Percentiles rank a stretch among this genome's conserved stretches.
Evolutionary conservation across 2,329 filamentous ascomycete genomes (phyloP).

Genomic region (Gnomoniopsis sp.): DNA sequence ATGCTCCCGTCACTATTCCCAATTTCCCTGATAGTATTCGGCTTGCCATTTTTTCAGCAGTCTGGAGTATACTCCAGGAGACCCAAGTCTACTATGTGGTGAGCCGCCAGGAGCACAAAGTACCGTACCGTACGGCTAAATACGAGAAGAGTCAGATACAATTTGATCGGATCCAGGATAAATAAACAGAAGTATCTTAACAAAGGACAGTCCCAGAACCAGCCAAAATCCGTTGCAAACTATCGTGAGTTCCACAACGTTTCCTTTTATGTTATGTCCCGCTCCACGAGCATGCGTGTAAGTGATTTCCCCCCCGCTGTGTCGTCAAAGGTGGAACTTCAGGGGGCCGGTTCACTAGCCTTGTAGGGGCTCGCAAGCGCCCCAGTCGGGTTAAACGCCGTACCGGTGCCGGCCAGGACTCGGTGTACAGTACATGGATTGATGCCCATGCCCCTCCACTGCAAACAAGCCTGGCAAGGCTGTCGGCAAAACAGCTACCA

Average conservation of each 20-base stretch:
- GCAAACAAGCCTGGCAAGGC: background rate
- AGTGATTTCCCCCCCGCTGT: background rate
- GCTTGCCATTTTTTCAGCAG: constrained; percentile 12
- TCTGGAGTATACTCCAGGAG: background rate
- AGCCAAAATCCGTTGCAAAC: background rate
- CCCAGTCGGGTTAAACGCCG: constrained; percentile 18
- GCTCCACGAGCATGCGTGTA: constrained; percentile 1
- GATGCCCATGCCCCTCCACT: background rate
- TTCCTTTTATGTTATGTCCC: constrained; percentile 1
- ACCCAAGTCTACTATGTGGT: no score
- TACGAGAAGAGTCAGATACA: background rate
- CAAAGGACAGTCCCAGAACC: background rate
- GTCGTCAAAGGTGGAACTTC: background rate
- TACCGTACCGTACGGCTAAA: no score
- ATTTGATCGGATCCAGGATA: background rate
- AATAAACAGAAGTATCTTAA: background rate
- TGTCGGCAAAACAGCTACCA: background rate
- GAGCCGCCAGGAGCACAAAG: no score
- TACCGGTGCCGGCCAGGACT: constrained; percentile 3
- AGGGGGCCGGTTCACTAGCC: background rate
- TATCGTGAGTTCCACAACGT: constrained; percentile 10
- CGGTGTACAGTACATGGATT: background rate
- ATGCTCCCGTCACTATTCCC: constrained; percentile 42
- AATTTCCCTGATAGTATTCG: constrained; percentile 18
- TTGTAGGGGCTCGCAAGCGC: constrained; percentile 5